phyloP scores from a whole-genome alignment of 169 alveolate genomes.

The Condylostoma magnum region DNA sequence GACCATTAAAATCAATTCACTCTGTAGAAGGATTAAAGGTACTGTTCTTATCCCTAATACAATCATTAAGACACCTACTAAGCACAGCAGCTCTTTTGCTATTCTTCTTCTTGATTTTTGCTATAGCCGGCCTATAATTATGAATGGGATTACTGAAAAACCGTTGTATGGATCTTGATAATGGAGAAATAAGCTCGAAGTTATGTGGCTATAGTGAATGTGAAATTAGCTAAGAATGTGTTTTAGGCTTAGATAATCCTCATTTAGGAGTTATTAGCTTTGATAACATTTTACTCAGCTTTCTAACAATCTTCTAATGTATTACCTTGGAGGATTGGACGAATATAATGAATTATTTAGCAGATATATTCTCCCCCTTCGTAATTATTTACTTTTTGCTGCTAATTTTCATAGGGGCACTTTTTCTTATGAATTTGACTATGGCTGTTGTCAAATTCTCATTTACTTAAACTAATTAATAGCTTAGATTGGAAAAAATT shows the following conservation, averaged over 20 bases:
- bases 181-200: not conserved
- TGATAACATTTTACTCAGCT: slow-evolving; percentile 17
- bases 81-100: not conserved
- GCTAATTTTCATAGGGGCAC: slow-evolving; percentile 38
- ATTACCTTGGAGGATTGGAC: slow-evolving; percentile 38
- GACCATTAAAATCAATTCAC: slow-evolving; percentile 81
- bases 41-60: slow-evolving; percentile 15
- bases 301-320: slow-evolving; percentile 26
- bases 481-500: no score
- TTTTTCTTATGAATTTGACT: slow-evolving; percentile 38
- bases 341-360: not conserved
- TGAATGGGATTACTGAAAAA: slow-evolving; percentile 3
- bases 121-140: slow-evolving; percentile 28
- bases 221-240: not conserved
- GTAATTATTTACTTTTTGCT: slow-evolving; percentile 29
- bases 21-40: slow-evolving; percentile 64
- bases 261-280: slow-evolving; percentile 20
- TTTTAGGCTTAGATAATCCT: slow-evolving; percentile 15
- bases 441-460: slow-evolving; percentile 30
- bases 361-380: not conserved
- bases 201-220: not conserved
- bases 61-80: slow-evolving; percentile 14
- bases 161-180: slow-evolving; percentile 12
- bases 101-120: slow-evolving; percentile 29
- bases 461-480: slow-evolving; percentile 9